Base-by-base conservation (phyloP, 164 flowering plant species). In the Piper betle region DNA sequence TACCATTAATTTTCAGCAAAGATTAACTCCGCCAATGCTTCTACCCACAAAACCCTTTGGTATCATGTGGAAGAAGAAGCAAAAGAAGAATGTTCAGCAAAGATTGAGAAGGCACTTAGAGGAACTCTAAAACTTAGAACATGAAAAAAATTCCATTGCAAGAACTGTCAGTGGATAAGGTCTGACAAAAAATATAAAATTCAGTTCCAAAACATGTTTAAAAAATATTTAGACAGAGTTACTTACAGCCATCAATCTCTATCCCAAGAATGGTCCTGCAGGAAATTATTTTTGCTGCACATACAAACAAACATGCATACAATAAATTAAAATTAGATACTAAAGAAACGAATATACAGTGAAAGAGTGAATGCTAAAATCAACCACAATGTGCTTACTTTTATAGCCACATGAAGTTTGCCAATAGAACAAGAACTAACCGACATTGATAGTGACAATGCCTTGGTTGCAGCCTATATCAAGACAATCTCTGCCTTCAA, bases 401-500 rank as follows among this genome's bases (percentile, higher is more conserved):
- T 25, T 25, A 25, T 25, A 25, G 33, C 33, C 33, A 25, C 2
- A 25, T 25, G 33, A 25, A 38, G 38, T 16, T 8, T 16, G 5
- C 25, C 5, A 55, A 4, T 39, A 58, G 25, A 16, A 59, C 37
- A 59, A 43, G 16, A 37, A 33, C 20, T 55, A 79, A 90, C 99
- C 97, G 54, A 93, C 79, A 8, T 62, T 69, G 6, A 90, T 83
- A 18, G 97, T 93, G n/a, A 93, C 66, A 17, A 82, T 20, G 13
- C 99, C 99, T 71, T 77, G 80, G 60, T 93, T 93, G 73, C 99
- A 93, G 55, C 99, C 99, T 71, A 93, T 84, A 64, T 90, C 99
- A 37, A 93, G 87, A 68, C 99, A 93, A 61, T 84, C 87, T 66
- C 86, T 93, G 54, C 73, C 88, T 67, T 90, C 79, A 71, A 93